Base-by-base conservation (phyloP, 768 basidiomycete species). In the Rubroboletus satanas region DNA sequence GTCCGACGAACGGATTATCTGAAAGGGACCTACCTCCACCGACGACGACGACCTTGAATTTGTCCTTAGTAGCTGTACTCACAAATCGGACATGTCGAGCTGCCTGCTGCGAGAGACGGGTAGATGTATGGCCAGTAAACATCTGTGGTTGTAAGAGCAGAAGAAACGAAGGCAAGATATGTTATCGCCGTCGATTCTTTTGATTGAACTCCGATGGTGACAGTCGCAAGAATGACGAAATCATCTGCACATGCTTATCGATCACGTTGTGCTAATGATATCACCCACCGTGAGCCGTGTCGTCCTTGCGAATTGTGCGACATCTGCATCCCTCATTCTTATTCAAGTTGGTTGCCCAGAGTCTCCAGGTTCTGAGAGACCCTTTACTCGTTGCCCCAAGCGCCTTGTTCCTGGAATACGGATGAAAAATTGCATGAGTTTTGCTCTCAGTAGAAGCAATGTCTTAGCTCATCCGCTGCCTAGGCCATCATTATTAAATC, bases 1-100 rank as follows among this genome's bases (percentile, higher is more conserved):
- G 52, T 49, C 52, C 29, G 36, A 32, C 32, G 28, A 29, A 49
- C 45, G 51, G 5, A 29, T 41, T 3, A n/a, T 49, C 41, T 33
- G 10, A 29, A 38, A 53, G 45, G 32, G 14, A 35, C 81, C 61
- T 65, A 85, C 96, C 96, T 70, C 80, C 94, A 50, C 96, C 96
- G 21, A 98, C 76, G 39, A 98, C 83, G 28, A 98, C 73, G 33
- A 98, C 77, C 73, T 89, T 94, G 75, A 82, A 91, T 63, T 84
- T 88, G 59, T 80, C 74, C 58, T 74, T 77, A 18, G 57, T 41
- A 33, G 50, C 15, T 15, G 69, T 66, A 48, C 68, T 72, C 9
- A 57, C 65, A 29, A 51, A 61, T 41, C 71, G 63, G 31, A 55
- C 55, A 18, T 53, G 45, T 38, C 55, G 53, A 49, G 33, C 38